Evolutionary conservation across 2,329 filamentous ascomycete species (phyloP).

Genomic region (Didymella arachidicola): DNA sequence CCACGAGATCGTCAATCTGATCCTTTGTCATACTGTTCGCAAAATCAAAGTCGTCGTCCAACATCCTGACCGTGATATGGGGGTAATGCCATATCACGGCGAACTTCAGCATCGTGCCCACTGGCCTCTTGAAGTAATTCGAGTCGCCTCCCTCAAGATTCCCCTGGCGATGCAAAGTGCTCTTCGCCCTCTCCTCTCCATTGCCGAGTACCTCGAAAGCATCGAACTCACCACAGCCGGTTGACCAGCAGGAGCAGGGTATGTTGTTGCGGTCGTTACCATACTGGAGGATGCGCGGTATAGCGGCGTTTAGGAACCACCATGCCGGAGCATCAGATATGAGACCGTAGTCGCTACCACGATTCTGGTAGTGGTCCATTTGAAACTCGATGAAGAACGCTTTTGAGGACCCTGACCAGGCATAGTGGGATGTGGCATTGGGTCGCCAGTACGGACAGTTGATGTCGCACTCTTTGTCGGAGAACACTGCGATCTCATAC

Average conservation of each 20-base stretch:
- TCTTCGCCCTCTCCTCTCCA: conserved; percentile 72
- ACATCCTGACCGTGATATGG: conserved; percentile 45
- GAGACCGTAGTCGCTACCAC: conserved; percentile 40
- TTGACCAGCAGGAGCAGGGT: conserved; percentile 74
- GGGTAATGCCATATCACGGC: conserved; percentile 55
- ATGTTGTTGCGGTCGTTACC: conserved; percentile 54
- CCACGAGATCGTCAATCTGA: conserved; percentile 46
- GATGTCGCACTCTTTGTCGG: conserved; percentile 54
- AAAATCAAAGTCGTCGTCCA: conserved; percentile 52
- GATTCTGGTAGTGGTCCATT: conserved; percentile 62
- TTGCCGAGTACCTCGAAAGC: conserved; percentile 73
- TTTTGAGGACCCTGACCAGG: conserved; percentile 74
- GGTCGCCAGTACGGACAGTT: conserved; percentile 60
- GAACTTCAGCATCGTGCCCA: conserved; percentile 65
- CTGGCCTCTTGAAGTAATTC: conserved; percentile 75
- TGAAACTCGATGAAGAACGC: conserved; percentile 76
- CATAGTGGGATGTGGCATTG: conserved; percentile 64
- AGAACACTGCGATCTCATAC: conserved; percentile 47
- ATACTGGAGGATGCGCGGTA: conserved; percentile 76
- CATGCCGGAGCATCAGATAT: conserved; percentile 75
- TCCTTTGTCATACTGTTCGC: conserved; percentile 43
- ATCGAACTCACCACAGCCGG: conserved; percentile 77
- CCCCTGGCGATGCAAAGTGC: conserved; percentile 67
- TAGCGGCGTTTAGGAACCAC: conserved; percentile 78
- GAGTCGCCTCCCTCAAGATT: conserved; percentile 70